These are phyloP conservation scores for Blastobotrys chiropterorum DNA, from an alignment of 805 yeast genomes.

Conservation along the genomic window DNA sequence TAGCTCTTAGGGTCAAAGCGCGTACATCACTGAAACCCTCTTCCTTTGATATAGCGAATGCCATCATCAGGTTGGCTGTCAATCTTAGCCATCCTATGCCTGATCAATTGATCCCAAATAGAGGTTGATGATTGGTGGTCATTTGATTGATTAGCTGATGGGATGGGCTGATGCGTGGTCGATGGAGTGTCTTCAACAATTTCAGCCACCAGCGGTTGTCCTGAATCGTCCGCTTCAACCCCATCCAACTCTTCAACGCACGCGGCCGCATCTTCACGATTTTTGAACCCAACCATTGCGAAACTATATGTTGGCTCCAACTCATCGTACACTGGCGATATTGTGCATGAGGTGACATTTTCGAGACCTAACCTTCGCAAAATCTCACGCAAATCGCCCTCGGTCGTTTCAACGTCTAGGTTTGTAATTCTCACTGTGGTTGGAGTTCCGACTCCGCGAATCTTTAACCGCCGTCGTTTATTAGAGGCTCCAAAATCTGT, in stretches of 20 bases:
- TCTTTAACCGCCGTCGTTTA: not conserved
- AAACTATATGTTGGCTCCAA: not conserved
- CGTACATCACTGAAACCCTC: conserved; percentile 2
- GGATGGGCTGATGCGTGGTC: not conserved
- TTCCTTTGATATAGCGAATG: conserved; percentile 1
- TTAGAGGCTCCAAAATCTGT: not conserved
- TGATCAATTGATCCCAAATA: not conserved
- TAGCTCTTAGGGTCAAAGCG: too few species aligned
- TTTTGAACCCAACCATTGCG: conserved; percentile 6
- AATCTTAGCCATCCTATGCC: not conserved
- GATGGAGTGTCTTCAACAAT: not conserved
- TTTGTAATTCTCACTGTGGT: conserved; percentile 2
- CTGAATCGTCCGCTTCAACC: conserved; percentile 7
- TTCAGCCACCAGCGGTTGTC: conserved; percentile 5
- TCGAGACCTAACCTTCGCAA: not conserved
- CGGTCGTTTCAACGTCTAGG: conserved; percentile 2
- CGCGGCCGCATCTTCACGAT: conserved; percentile 4
- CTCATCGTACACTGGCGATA: not conserved
- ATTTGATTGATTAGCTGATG: not conserved
- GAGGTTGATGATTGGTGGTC: not conserved
- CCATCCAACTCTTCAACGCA: conserved; percentile 9
- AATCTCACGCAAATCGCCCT: not conserved
- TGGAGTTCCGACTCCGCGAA: conserved; percentile 2
- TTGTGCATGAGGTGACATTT: not conserved
- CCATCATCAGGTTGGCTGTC: not conserved